These are phyloP conservation scores for Cucurbita maxima DNA, from an alignment of 306 rosid genomes.

Conservation along the genomic window DNA sequence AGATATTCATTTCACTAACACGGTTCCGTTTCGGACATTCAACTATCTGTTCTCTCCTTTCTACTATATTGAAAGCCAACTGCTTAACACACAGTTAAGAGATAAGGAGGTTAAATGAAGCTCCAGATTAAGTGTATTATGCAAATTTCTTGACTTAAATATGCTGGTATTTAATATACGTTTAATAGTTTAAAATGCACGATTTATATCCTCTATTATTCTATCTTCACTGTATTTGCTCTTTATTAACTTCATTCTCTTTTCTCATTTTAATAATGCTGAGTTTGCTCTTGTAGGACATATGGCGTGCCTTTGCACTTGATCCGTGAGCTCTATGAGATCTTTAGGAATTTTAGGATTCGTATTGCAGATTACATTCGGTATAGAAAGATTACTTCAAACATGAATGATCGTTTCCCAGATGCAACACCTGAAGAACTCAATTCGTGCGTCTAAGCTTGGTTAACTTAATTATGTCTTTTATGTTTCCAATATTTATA, in stretches of 20 bases:
- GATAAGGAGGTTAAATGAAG: not conserved
- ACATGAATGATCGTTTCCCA: constrained; percentile 96
- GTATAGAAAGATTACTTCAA: constrained; percentile 92
- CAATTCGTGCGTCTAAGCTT: constrained; percentile 50
- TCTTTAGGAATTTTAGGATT: constrained; percentile 82
- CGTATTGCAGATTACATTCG: constrained; percentile 83
- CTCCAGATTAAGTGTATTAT: not conserved
- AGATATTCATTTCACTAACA: not conserved
- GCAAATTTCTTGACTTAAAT: not conserved
- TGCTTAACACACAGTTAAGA: not conserved
- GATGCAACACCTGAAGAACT: constrained; percentile 97
- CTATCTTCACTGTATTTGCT: not conserved
- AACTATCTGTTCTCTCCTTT: not conserved
- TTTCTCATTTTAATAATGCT: constrained; percentile 8
- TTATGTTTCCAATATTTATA: not conserved
- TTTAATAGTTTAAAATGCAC: not conserved
- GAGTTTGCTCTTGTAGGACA: constrained; percentile 33
- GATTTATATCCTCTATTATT: not conserved
- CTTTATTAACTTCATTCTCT: not conserved
- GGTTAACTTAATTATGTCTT: not conserved
- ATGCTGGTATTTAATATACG: not conserved
- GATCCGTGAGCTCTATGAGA: constrained; percentile 95
- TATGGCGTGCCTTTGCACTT: constrained; percentile 95
- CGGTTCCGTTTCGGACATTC: not conserved
- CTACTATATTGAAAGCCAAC: not conserved